Evolutionary conservation across 345 rosid species (phyloP), one percentile per base, ranked within the genome.

Genomic region (Isatis tinctoria): DNA sequence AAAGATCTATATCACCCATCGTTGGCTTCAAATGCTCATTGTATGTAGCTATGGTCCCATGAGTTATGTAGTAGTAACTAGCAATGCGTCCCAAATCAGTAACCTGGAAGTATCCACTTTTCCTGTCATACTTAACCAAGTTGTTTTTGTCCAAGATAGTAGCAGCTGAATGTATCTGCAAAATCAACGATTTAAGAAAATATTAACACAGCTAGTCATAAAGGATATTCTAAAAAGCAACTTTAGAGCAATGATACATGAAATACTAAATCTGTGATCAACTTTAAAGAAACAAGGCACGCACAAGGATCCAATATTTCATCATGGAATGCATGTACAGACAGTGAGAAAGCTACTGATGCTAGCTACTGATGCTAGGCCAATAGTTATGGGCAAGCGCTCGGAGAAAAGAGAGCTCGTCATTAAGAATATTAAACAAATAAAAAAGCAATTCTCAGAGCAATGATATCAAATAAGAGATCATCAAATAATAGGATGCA

Each of bases 1-100:
- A 95, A 10, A 95, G 92, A 75, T 95, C 97, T 66, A 95, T 92
- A 65, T 92, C 94, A 28, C 98, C 99, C 97, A 92, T 95, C 54
- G 92, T 92, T 52, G 96, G 97, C 87, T 95, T 95, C 88, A 90
- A 74, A 84, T 95, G 92, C 81, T 90, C 91, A 67, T 92, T 95
- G 78, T 88, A 92, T 10, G 94, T 90, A 65, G 97, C 85, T 71
- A 92, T 92, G 36, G 99, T 95, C 77, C 97, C 99, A 70, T 95
- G 96, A 75, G 85, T 83, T 69, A 88, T 90, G 73, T 95, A 95
- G 76, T 87, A 90, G 76, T 92, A 95, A 83, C 99, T 92, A 32
- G 99, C 98, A 78, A 95, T 92, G n/a, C 99, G 90, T 57, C 99
- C 99, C 87, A 95, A 82, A 81, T 92, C 97, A n/a, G 98, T 92